Evolutionary conservation across 2,329 filamentous ascomycete genomes (phyloP), one percentile per base, ranked within the genome.

Genomic region (Lasiodiplodia gonubiensis): DNA sequence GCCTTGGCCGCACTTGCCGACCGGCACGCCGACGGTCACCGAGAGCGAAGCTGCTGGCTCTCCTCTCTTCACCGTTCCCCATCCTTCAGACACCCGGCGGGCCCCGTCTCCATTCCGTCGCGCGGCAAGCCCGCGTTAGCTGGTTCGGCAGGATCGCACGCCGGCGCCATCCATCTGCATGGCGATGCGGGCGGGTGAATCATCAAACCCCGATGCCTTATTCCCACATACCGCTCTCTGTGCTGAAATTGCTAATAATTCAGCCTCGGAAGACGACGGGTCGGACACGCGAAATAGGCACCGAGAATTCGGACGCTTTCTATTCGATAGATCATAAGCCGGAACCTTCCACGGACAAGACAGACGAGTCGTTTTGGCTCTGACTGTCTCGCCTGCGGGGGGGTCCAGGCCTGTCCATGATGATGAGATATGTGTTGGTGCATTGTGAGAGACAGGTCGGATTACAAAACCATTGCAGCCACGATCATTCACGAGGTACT

Each of bases 131-230:
- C 30, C 30, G 30, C 30, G 30, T 33, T 33, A 33, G 30, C 30
- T 33, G 30, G 30, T 33, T 7, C 51, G 51, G 49, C 49, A 52
- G 42, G 14, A 33, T 33, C 10, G 7, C 30, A 33, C 30, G 10
- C 30, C 30, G 30, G 30, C 10, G 30, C 30, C 30, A 33, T 33
- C 30, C 39, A 23, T 39, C 11, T 12, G 12, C n/a, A 57, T 39
- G 21, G 25, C 4, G 30, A 27, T 48, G 55, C 55, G 39, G 23
- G 55, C 11, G 39, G 39, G 39, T 60, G 55, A 60, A 60, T 60
- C 55, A 60, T 60, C 37, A 48, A 6, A 46, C 48, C 55, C 16
- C 48, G 21, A 59, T 55, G 30, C 21, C 35, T 37, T 27, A 18
- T 33, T n/a, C 48, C 16, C 16, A 11, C n/a, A 51, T 51, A 12